Evolutionary conservation across 2,329 filamentous ascomycete species (phyloP).

Genomic region (Colletotrichum aenigma): DNA sequence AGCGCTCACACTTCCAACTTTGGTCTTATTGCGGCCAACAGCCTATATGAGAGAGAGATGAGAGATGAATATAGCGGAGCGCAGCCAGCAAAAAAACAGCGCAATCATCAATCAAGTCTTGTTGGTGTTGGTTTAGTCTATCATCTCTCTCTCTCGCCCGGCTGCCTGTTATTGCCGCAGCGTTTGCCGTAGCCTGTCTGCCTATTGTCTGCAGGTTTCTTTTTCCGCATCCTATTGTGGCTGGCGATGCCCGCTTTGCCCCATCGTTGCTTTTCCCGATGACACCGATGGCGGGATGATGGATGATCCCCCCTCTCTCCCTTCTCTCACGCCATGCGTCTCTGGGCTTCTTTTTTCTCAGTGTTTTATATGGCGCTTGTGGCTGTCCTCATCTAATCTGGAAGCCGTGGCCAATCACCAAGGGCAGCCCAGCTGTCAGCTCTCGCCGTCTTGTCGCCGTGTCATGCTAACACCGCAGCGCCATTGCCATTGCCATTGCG

Average conservation of each 20-base stretch:
- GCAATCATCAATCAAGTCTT: background rate
- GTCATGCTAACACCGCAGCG: background rate
- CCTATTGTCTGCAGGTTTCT: background rate
- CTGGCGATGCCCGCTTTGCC: background rate
- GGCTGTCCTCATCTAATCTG: conserved; percentile 6
- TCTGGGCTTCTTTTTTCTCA: background rate
- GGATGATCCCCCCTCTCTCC: conserved; percentile 1
- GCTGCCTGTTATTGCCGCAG: background rate
- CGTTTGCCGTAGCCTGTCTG: background rate
- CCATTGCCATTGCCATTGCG: background rate
- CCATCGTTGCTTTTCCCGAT: conserved; percentile 7
- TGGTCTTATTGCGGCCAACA: background rate
- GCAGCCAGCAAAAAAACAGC: background rate
- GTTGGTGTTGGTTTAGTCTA: background rate
- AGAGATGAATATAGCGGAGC: background rate
- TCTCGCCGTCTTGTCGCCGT: background rate
- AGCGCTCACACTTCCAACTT: background rate
- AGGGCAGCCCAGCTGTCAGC: conserved; percentile 4
- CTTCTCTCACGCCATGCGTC: conserved; percentile 7
- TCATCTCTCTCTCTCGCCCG: background rate
- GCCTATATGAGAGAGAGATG: conserved; percentile 11
- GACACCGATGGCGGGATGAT: background rate
- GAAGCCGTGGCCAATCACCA: conserved; percentile 2
- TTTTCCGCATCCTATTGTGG: conserved; percentile 4
- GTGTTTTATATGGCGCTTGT: conserved; percentile 9